Base-by-base conservation (phyloP, 2,329 filamentous ascomycete species). In the Colletotrichum scovillei region DNA sequence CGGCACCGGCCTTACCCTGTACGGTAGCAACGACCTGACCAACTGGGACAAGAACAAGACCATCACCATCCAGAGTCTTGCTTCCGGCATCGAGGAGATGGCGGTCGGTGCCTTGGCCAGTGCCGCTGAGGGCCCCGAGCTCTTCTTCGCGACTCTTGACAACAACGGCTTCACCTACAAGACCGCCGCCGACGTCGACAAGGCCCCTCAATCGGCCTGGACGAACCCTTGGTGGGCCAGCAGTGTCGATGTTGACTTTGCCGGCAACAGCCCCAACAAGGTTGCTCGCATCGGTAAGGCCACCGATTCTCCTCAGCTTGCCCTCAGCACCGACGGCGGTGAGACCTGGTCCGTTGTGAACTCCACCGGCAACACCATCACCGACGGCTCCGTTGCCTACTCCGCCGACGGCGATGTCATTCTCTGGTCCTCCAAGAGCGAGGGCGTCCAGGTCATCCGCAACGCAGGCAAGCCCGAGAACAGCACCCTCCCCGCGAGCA, bases 1-100 rank as follows among this genome's bases (percentile, higher is more conserved):
- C 70, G 88, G 87, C n/a, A 91, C 89, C 0, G 89, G 89, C 2
- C 79, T 86, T n/a, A 89, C 87, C 0, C 80, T 89, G 57, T 88
- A 85, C 49, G 88, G 88, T 11, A 87, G 88, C 1, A 85, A 86
- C 64, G 87, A 90, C 71, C 79, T 90, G n/a, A 86, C 85, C 0
- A 87, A 86, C 16, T 90, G 88, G 88, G 88, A 89, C 68, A 83
- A 84, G 0, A 78, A 76, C 2, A 82, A 83, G 73, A 88, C 87
- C 65, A 80, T 90, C 69, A 85, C 84, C 1, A 85, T 90, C 59
- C 76, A 86, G 60, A 86, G 86, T 1, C 81, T 90, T 5, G 88
- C 88, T 1, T 84, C 86, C 32, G 88, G 88, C 0, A 89, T 90
- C 32, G 88, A 90, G 69, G 88, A 90, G 75, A 87, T 86, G 58